Conservation (phyloP, 129 eudicot genomes). For the Centaurea solstitialis region DNA sequence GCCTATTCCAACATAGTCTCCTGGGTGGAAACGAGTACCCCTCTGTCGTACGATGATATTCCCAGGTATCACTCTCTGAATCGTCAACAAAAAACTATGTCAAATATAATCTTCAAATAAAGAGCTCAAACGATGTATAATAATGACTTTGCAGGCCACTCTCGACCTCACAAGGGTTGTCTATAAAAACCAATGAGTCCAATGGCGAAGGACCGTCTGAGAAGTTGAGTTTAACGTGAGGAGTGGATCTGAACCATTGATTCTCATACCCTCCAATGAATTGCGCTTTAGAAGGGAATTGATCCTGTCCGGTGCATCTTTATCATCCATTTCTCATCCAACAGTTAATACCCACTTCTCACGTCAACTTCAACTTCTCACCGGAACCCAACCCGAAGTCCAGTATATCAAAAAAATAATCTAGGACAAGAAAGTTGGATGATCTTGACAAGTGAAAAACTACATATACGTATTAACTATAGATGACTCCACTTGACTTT, state of each 20-base stretch:
- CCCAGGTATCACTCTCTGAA: conserved; percentile 92
- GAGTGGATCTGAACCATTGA: too few species aligned
- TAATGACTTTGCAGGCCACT: not conserved
- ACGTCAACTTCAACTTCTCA: too few species aligned
- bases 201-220: too few species aligned
- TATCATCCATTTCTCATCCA: too few species aligned
- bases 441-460: not conserved
- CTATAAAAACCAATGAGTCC: not conserved
- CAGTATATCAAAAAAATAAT: too few species aligned
- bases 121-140: not conserved
- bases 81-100: conserved; percentile 1
- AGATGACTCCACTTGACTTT: not conserved
- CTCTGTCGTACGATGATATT: conserved; percentile 89
- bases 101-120: not conserved
- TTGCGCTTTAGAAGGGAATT: too few species aligned
- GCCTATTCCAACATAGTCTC: conserved; percentile 91
- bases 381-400: too few species aligned
- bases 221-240: too few species aligned
- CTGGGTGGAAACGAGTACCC: conserved; percentile 97
- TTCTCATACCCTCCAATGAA: too few species aligned
- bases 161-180: not conserved
- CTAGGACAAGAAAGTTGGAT: not conserved
- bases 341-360: too few species aligned
- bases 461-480: not conserved
- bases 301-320: too few species aligned